Base-by-base conservation (phyloP, 306 rosid genomes). In the Glycine soja region DNA sequence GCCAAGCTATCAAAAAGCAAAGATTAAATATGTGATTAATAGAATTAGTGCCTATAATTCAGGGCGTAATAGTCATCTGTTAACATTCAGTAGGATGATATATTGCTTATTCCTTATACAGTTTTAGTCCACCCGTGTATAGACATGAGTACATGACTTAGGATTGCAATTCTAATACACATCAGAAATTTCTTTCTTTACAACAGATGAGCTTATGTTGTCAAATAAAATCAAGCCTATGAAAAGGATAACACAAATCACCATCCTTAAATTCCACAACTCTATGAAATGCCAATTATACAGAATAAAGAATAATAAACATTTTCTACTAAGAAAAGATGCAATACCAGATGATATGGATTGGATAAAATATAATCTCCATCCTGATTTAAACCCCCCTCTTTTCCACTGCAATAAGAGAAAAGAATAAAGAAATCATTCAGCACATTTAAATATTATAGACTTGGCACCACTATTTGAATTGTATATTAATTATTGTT, bases 341-440 rank as follows among this genome's bases (percentile, higher is more conserved):
- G 53, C 40, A 32, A 64, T 91, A 92, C 99, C 98, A 93, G 81
- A 87, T 95, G 98, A 90, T 95, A 95, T 2, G 99, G 99, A 84
- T 93, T 95, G 67, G 97, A 92, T 83, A 95, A 82, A 83, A 95
- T 86, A 85, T 89, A 91, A 75, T 93, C 96, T 53, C 91, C 98
- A 65, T 91, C 98, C 77, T 89, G 99, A 84, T 74, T 92, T 45
- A 74, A 80, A 70, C 90, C 98, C 80, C 94, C 98, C 79, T 90
- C 98, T 84, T 95, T 95, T 84, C 93, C 92, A 57, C 99, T 95
- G 90, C 85, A 88, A 72, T 70, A 65, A 75, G 56, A 78, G 78
- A 19, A 65, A 57, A 57, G 19, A 43, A 47, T 40, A 12, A 58
- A 69, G 36, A 74, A 69, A 56, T 13, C 70, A 53, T 36, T 40